Conservation (phyloP, 352 stramenopile genomes). For the Phytophthora gonapodyides region DNA sequence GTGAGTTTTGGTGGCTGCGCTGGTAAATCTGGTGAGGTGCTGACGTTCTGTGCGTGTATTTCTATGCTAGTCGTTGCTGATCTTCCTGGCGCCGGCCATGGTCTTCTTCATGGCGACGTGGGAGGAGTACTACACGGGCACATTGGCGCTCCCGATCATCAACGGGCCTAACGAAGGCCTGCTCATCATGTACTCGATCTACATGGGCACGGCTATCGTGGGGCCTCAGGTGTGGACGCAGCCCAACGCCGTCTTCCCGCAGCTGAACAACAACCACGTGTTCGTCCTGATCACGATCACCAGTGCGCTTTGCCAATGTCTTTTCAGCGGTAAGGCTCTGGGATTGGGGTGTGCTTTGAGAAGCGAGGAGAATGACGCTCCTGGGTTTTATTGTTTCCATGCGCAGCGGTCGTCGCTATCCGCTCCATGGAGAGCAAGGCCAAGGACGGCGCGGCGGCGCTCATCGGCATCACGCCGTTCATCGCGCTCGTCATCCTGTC, state of each 20-base stretch:
- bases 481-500: slow-evolving; percentile 67
- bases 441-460: slow-evolving; percentile 61
- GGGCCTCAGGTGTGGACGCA: slow-evolving; percentile 73
- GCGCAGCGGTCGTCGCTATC: slow-evolving; percentile 66
- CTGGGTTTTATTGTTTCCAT: slow-evolving; percentile 1
- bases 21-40: slow-evolving; percentile 6
- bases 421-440: slow-evolving; percentile 61
- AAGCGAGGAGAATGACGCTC: background rate
- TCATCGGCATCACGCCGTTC: slow-evolving; percentile 73
- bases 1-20: slow-evolving; percentile 56
- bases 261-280: slow-evolving; percentile 78
- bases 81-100: slow-evolving; percentile 72
- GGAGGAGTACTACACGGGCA: slow-evolving; percentile 98
- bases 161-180: slow-evolving; percentile 98
- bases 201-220: slow-evolving; percentile 66
- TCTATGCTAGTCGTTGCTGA: slow-evolving; percentile 66
- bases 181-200: slow-evolving; percentile 88
- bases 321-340: slow-evolving; percentile 63
- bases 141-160: slow-evolving; percentile 93
- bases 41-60: slow-evolving; percentile 8
- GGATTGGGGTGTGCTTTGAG: background rate
- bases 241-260: slow-evolving; percentile 58
- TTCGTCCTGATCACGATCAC: slow-evolving; percentile 81
- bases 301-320: slow-evolving; percentile 64
- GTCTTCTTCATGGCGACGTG: slow-evolving; percentile 98